Evolutionary conservation across 2,329 filamentous ascomycete species (phyloP), one percentile per base, ranked within the genome.

Genomic region (Ploettnerulaceae sp.): DNA sequence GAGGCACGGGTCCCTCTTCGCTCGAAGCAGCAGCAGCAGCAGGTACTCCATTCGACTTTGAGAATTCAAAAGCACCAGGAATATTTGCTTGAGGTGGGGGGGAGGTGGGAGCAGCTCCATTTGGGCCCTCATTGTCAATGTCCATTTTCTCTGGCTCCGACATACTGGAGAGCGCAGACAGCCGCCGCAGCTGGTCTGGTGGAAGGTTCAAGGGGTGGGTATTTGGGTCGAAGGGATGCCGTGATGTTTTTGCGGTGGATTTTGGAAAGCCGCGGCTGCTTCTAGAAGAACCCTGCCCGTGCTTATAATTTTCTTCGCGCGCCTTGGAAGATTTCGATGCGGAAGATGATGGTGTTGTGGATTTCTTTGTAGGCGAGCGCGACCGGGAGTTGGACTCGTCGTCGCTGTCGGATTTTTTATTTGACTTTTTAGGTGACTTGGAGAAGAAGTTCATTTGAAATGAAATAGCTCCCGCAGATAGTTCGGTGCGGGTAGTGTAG

Each of bases 131-230:
- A 56, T 76, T 74, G 67, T 93, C 87, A 57, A 89, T 71, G 57
- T 93, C 86, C 84, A 91, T 89, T 49, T 84, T 81, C 60, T 67
- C 67, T 45, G 67, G 65, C 52, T 72, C 69, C 46, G 71, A 69
- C 69, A 74, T 75, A 61, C 71, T 74, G 54, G 82, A 83, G 53
- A 89, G 74, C 57, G 75, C 76, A 38, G 84, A 88, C 48, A 86
- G 69, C 53, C 87, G 81, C 66, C 86, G 85, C 61, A 89, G 79
- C 75, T 95, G 84, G 71, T 95, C 89, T 36, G 89, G 89, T 2
- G 85, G 89, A 17, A 95, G 79, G 63, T 96, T 96, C 42, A 96
- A 77, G 29, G 91, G 91, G 67, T 96, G 90, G 2, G 81, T 84
- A 64, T 91, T 79, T 54, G 74, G 74, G 64, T 87, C 82, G 62